These are phyloP conservation scores for Russula vinacea DNA, from an alignment of 768 basidiomycete species.

Conservation along the genomic window DNA sequence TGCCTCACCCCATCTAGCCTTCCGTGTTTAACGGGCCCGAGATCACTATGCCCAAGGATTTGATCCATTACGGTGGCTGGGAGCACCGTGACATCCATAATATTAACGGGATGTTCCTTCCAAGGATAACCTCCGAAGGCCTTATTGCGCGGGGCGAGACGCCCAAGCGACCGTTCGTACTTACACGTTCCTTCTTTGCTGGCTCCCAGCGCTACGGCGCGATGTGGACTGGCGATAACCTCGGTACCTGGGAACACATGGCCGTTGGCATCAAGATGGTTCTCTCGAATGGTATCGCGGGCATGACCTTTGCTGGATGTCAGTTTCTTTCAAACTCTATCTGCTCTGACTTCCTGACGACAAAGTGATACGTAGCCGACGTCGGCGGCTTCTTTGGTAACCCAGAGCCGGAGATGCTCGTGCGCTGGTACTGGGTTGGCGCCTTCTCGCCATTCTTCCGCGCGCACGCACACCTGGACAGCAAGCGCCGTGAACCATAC, in stretches of 20 bases:
- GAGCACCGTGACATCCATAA: conserved; percentile 98
- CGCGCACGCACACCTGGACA: conserved; percentile 97
- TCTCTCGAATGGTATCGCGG: conserved; percentile 80
- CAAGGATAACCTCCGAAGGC: conserved; percentile 80
- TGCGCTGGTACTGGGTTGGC: conserved; percentile 96
- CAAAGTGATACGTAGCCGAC: conserved; percentile 59
- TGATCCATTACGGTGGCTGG: conserved; percentile 90
- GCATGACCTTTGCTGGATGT: conserved; percentile 92
- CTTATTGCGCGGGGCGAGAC: conserved; percentile 70
- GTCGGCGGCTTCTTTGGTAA: conserved; percentile 99
- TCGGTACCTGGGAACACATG: conserved; percentile 98
- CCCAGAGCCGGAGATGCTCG: conserved; percentile 89
- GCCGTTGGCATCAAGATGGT: conserved; percentile 92
- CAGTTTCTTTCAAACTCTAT: conserved; percentile 36
- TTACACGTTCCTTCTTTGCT: conserved; percentile 92
- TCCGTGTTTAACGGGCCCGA: conserved; percentile 99
- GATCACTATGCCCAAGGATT: conserved; percentile 76
- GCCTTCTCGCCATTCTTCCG: conserved; percentile 97
- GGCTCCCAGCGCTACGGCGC: conserved; percentile 95
- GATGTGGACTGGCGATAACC: conserved; percentile 99
- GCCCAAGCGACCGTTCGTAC: conserved; percentile 86
- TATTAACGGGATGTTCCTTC: conserved; percentile 92
- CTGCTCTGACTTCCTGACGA: conserved; percentile 14
- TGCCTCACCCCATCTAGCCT: conserved; percentile 51
- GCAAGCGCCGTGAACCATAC: conserved; percentile 95